These are phyloP conservation scores for Trichoderma reesei DNA, from an alignment of 495 filamentous ascomycete species.

Conservation along the genomic window DNA sequence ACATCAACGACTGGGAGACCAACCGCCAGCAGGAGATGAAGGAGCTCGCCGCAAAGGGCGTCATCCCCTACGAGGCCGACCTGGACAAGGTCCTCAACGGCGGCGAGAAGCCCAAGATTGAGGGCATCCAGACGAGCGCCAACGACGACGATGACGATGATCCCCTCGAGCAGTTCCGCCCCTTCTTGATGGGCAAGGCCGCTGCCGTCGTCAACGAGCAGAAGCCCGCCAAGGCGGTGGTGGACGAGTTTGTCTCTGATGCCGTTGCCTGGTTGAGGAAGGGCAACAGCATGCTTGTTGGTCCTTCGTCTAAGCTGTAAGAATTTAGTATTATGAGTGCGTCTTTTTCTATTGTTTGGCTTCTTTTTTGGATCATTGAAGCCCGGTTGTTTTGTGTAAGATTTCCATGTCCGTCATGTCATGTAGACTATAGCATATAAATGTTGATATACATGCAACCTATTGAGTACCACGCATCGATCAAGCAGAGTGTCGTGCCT, in stretches of 20 bases:
- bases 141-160: constrained; percentile 49
- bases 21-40: constrained; percentile 84
- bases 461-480: no score
- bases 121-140: constrained; percentile 73
- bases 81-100: constrained; percentile 63
- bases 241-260: constrained; percentile 89
- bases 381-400: neutral
- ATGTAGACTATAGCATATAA: constrained; percentile 8
- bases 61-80: constrained; percentile 89
- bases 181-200: constrained; percentile 94
- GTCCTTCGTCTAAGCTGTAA: constrained; percentile 48
- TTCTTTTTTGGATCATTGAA: neutral
- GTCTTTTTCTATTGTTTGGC: neutral
- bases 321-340: neutral
- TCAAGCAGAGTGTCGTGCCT: no score
- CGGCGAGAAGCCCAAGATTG: constrained; percentile 65
- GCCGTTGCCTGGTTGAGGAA: constrained; percentile 60
- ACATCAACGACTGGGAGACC: constrained; percentile 93
- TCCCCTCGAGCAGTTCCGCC: constrained; percentile 80
- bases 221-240: constrained; percentile 84
- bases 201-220: constrained; percentile 88
- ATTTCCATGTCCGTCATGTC: neutral
- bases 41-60: constrained; percentile 75
- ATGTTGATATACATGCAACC: neutral
- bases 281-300: constrained; percentile 48